phyloP scores from a whole-genome alignment of 345 rosid species.

The Eucalyptus brandiana region DNA sequence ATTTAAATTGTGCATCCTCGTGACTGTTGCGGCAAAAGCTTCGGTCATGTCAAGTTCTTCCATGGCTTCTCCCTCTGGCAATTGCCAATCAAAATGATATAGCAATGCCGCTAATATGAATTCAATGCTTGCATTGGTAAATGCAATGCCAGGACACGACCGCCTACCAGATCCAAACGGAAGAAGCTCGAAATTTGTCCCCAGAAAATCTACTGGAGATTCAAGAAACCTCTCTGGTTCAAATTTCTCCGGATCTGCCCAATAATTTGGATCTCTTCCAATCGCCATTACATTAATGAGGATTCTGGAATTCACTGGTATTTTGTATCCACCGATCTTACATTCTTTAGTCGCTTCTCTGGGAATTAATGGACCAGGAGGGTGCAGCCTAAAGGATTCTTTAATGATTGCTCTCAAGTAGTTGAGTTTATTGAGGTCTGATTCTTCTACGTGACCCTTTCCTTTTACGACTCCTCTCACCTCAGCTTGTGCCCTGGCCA shows the following conservation, averaged over 20 bases:
- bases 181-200: neutral
- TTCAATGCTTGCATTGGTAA: neutral
- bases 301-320: neutral
- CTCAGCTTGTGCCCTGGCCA: constrained; percentile 12
- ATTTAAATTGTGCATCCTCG: neutral
- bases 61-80: neutral
- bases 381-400: constrained; percentile 15
- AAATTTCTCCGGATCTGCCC: constrained; percentile 1
- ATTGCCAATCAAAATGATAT: neutral
- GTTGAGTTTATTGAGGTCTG: neutral
- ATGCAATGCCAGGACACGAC: neutral
- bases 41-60: neutral
- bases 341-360: neutral
- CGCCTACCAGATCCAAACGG: constrained; percentile 5
- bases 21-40: neutral
- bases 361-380: constrained; percentile 7
- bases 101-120: neutral
- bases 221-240: neutral
- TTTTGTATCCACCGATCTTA: constrained; percentile 4
- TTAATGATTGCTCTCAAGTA: constrained; percentile 8
- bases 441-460: neutral
- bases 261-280: neutral
- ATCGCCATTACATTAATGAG: neutral
- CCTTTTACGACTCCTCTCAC: neutral
- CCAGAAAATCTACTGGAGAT: neutral